Evolutionary conservation across 805 yeast species (phyloP).

Genomic region (Clavispora vitiphila): DNA sequence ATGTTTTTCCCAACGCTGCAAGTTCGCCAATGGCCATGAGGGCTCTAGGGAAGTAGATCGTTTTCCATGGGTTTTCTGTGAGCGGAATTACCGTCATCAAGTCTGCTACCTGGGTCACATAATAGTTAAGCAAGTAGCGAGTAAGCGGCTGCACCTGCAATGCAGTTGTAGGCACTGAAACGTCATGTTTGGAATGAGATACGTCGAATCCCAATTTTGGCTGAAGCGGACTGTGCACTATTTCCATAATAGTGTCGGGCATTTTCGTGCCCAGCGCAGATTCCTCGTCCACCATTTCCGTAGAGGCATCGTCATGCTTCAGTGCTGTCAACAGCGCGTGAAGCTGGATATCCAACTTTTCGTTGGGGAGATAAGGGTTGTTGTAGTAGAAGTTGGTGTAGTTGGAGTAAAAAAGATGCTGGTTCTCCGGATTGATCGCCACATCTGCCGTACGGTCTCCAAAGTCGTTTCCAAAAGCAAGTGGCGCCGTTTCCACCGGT

Average conservation of each 20-base stretch:
- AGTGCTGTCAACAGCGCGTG: slow-evolving; percentile 31
- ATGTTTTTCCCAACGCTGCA: slow-evolving; percentile 65
- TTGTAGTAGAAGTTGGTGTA: slow-evolving; percentile 35
- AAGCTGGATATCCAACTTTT: slow-evolving; percentile 36
- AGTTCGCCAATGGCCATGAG: slow-evolving; percentile 77
- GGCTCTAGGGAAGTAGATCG: slow-evolving; percentile 81
- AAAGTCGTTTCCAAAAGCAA: neutral
- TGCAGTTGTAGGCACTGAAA: slow-evolving; percentile 52
- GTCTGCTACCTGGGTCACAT: slow-evolving; percentile 72
- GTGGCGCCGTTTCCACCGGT: neutral
- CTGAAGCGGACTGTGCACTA: slow-evolving; percentile 33
- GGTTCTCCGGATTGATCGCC: slow-evolving; percentile 31
- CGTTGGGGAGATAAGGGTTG: slow-evolving; percentile 35
- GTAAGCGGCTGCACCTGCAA: slow-evolving; percentile 65
- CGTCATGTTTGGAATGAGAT: slow-evolving; percentile 22
- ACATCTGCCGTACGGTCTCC: slow-evolving; percentile 7
- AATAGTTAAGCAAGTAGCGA: slow-evolving; percentile 65
- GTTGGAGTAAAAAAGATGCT: slow-evolving; percentile 33
- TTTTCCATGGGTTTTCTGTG: slow-evolving; percentile 82
- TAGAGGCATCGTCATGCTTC: slow-evolving; percentile 23
- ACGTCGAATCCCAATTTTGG: slow-evolving; percentile 42
- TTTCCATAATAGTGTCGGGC: slow-evolving; percentile 53
- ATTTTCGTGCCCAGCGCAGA: slow-evolving; percentile 33
- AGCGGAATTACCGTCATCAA: slow-evolving; percentile 67
- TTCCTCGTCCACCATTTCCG: slow-evolving; percentile 34